These are phyloP conservation scores for Penicillium bialowiezense DNA, from an alignment of 495 filamentous ascomycete genomes.

Conservation along the genomic window DNA sequence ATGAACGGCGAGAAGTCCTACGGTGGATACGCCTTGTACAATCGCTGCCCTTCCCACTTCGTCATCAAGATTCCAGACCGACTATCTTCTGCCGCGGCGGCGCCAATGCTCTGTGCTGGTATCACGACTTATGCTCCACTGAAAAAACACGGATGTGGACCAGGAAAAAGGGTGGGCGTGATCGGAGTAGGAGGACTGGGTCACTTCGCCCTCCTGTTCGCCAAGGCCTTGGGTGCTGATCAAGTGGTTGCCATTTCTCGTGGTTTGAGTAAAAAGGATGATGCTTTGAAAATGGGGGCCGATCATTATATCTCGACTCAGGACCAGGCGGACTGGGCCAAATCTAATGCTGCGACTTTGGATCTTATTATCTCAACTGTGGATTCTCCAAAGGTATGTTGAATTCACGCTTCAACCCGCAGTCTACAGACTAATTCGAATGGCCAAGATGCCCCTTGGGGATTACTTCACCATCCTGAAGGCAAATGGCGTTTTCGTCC, in stretches of 20 bases:
- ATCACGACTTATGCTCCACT: conserved; percentile 69
- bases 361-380: no score
- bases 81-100: conserved; percentile 49
- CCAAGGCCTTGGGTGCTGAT: conserved; percentile 61
- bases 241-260: conserved; percentile 69
- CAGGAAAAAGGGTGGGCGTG: conserved; percentile 72
- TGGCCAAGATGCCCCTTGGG: conserved; percentile 60
- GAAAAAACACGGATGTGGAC: conserved; percentile 62
- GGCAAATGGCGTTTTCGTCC: conserved; percentile 63
- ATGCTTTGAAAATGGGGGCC: conserved; percentile 52
- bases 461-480: conserved; percentile 61
- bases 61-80: conserved; percentile 67
- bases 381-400: no score
- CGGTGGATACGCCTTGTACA: conserved; percentile 63
- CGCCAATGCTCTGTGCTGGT: conserved; percentile 77
- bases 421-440: conserved; percentile 48
- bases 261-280: conserved; percentile 55
- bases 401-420: no score
- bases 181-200: conserved; percentile 74
- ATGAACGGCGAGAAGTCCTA: conserved; percentile 52
- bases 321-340: no score
- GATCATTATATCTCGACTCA: conserved; percentile 67
- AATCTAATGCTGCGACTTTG: no score
- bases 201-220: conserved; percentile 53
- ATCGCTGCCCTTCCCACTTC: conserved; percentile 63